Percentiles rank a stretch among this genome's conserved stretches.
Evolutionary conservation across 2,329 filamentous ascomycete species (phyloP).

Genomic region (Harringtonia aguacate): DNA sequence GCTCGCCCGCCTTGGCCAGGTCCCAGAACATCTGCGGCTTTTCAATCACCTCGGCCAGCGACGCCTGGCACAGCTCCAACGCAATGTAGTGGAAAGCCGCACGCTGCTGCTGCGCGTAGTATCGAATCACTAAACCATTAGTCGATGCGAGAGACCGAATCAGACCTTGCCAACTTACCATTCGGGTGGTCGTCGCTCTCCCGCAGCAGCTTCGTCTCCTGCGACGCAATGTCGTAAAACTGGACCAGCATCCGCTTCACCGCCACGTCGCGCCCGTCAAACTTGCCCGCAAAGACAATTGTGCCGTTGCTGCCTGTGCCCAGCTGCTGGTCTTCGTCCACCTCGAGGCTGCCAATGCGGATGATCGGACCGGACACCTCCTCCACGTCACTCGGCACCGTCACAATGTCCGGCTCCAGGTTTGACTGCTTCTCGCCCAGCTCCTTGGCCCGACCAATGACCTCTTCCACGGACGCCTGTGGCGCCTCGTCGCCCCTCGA

Average conservation of each 20-base stretch:
- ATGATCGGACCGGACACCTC: conserved; percentile 49
- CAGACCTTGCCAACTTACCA: conserved; percentile 33
- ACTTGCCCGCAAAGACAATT: conserved; percentile 87
- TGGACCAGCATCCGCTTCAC: conserved; percentile 96
- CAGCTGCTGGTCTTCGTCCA: conserved; percentile 52
- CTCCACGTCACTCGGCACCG: conserved; percentile 44
- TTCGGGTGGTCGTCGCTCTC: conserved; percentile 95
- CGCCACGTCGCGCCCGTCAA: conserved; percentile 85
- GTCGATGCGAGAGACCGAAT: neutral
- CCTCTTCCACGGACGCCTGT: conserved; percentile 47
- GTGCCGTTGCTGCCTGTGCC: conserved; percentile 92
- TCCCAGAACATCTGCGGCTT: conserved; percentile 56
- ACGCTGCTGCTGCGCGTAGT: conserved; percentile 84
- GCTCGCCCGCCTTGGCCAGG: conserved; percentile 61
- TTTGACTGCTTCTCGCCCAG: conserved; percentile 38
- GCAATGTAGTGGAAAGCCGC: conserved; percentile 93
- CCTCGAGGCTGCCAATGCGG: conserved; percentile 53
- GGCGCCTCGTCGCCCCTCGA: conserved; percentile 35
- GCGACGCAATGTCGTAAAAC: conserved; percentile 89
- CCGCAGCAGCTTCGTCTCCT: conserved; percentile 81
- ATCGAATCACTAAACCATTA: conserved; percentile 63
- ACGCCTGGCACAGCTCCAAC: conserved; percentile 86
- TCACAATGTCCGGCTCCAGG: conserved; percentile 52
- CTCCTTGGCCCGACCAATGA: conserved; percentile 47
- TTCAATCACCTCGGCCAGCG: conserved; percentile 82